A percentile compares a stretch with the other conserved stretches of the same genome.
Conservation (phyloP, 2,329 filamentous ascomycete species). For the Aspergillus brunneoviolaceus region DNA sequence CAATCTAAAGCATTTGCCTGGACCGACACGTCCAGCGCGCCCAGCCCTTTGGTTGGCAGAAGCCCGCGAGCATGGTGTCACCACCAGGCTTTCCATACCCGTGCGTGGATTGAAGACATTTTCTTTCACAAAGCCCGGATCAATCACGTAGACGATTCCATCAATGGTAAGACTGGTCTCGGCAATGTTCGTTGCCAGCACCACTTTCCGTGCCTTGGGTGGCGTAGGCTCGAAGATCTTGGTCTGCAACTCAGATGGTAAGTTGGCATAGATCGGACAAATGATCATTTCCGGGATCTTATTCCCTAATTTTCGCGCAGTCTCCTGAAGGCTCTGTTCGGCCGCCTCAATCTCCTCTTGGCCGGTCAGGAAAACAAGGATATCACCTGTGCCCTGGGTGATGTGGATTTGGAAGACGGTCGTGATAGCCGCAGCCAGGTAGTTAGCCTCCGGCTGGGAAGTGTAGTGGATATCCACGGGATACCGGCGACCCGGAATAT, state of each 20-base stretch:
- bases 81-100: slow-evolving; percentile 87
- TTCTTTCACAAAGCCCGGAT: slow-evolving; percentile 92
- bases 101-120: slow-evolving; percentile 89
- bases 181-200: slow-evolving; percentile 94
- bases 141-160: slow-evolving; percentile 93
- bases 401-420: slow-evolving; percentile 96
- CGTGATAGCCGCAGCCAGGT: slow-evolving; percentile 84
- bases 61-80: slow-evolving; percentile 86
- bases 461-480: slow-evolving; percentile 92
- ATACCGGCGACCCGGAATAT: slow-evolving; percentile 84
- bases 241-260: slow-evolving; percentile 84
- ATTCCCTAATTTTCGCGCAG: slow-evolving; percentile 78
- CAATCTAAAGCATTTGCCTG: slow-evolving; percentile 88
- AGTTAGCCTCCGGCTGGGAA: slow-evolving; percentile 87
- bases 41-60: slow-evolving; percentile 92
- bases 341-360: slow-evolving; percentile 95
- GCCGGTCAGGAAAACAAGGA: slow-evolving; percentile 90
- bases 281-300: slow-evolving; percentile 85
- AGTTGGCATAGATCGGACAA: slow-evolving; percentile 89
- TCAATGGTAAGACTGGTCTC: slow-evolving; percentile 96
- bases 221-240: slow-evolving; percentile 96
- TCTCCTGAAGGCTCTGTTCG: slow-evolving; percentile 80
- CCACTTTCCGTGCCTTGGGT: slow-evolving; percentile 79
- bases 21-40: slow-evolving; percentile 85
- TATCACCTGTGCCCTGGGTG: slow-evolving; percentile 79